These are phyloP conservation scores for Skeletonema tropicum DNA, from an alignment of 108 stramenopile species.

Conservation along the genomic window DNA sequence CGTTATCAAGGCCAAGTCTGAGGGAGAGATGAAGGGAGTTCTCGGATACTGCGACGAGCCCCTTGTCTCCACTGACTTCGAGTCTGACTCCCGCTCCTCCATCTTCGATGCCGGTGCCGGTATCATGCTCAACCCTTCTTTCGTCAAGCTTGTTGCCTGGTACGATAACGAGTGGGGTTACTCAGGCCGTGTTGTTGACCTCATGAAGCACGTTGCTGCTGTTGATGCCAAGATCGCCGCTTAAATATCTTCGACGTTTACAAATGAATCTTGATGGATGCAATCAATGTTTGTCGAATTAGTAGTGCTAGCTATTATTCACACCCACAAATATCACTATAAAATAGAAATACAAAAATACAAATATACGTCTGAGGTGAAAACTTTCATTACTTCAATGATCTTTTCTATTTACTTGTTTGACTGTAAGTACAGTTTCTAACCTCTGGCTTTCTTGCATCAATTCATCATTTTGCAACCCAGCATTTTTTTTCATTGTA, in stretches of 20 bases:
- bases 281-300: constrained; percentile 1
- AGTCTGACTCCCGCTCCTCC: constrained; percentile 83
- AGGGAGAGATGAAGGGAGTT: constrained; percentile 96
- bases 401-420: too few relatives aligned
- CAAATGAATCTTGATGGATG: neutral
- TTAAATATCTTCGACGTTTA: constrained; percentile 33
- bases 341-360: neutral
- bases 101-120: constrained; percentile 92
- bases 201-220: constrained; percentile 95
- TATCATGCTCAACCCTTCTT: constrained; percentile 90
- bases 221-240: constrained; percentile 87
- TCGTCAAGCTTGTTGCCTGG: constrained; percentile 95
- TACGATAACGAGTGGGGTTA: constrained; percentile 95
- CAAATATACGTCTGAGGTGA: too few relatives aligned
- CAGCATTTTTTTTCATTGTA: too few relatives aligned
- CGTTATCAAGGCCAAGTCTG: constrained; percentile 76
- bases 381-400: neutral
- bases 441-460: too few relatives aligned
- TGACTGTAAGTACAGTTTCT: too few relatives aligned
- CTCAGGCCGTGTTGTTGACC: constrained; percentile 95
- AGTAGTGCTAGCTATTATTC: neutral
- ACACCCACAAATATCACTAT: constrained; percentile 4
- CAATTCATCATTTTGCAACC: too few relatives aligned
- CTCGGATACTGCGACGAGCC: constrained; percentile 99
- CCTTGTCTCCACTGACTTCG: constrained; percentile 92